Evolutionary conservation across 768 basidiomycete genomes (phyloP).

Genomic region (Paxillus involutus): DNA sequence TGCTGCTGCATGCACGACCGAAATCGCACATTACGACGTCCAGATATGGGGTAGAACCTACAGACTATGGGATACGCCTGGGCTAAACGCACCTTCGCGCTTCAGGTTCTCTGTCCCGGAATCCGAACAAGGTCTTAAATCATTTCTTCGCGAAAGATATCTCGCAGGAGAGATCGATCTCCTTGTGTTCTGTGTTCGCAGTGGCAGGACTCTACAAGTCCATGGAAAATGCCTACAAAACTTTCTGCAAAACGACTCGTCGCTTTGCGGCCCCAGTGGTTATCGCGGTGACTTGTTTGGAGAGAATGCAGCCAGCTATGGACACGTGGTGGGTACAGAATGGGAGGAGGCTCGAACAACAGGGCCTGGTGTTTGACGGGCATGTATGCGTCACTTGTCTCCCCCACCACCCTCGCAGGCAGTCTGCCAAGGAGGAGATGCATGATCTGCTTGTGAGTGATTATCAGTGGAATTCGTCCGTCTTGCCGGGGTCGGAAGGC

Average conservation of each 20-base stretch:
- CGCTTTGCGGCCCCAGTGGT: slow-evolving; percentile 34
- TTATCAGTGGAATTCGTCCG: not conserved
- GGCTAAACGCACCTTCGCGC: slow-evolving; percentile 18
- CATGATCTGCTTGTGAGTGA: slow-evolving; percentile 9
- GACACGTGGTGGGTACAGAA: slow-evolving; percentile 35
- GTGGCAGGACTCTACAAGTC: slow-evolving; percentile 13
- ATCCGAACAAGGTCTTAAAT: slow-evolving; percentile 11
- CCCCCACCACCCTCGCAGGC: slow-evolving; percentile 16
- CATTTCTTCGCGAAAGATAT: slow-evolving; percentile 32
- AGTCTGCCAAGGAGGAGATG: slow-evolving; percentile 17
- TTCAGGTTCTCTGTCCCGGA: slow-evolving; percentile 6
- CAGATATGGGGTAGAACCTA: slow-evolving; percentile 14
- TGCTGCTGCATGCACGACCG: slow-evolving; percentile 32
- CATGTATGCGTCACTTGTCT: slow-evolving; percentile 29
- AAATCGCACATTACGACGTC: slow-evolving; percentile 21
- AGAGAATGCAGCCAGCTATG: slow-evolving; percentile 28
- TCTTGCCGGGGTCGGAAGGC: not conserved
- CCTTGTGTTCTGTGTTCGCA: slow-evolving; percentile 22
- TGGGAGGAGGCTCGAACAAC: slow-evolving; percentile 10
- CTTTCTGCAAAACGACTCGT: slow-evolving; percentile 34
- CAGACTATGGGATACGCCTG: slow-evolving; percentile 34
- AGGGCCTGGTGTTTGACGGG: slow-evolving; percentile 27
- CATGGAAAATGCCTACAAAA: slow-evolving; percentile 17
- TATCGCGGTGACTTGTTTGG: slow-evolving; percentile 39
- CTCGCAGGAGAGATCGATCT: slow-evolving; percentile 18